phyloP scores from a whole-genome alignment of 2,329 filamentous ascomycete species.

The Myriangium duriaei region DNA sequence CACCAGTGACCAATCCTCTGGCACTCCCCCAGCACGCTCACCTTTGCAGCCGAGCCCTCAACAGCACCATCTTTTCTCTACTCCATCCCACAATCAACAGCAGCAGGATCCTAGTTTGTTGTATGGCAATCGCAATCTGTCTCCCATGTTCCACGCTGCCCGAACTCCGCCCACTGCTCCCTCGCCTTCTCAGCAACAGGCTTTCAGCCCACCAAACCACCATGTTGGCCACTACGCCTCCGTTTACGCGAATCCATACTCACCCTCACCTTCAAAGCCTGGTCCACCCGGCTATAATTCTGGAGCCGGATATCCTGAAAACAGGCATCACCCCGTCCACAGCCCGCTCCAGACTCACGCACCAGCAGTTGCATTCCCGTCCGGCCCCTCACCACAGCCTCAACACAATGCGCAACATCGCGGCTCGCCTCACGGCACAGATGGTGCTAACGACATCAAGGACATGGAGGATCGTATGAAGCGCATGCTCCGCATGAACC shows the following conservation, averaged over 20 bases:
- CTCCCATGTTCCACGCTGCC: constrained; percentile 36
- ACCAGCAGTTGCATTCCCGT: neutral
- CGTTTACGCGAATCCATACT: neutral
- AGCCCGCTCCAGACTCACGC: neutral
- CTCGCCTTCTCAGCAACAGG: constrained; percentile 14
- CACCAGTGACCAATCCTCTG: constrained; percentile 3
- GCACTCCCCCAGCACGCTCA: constrained; percentile 1
- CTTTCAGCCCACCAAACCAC: constrained; percentile 3
- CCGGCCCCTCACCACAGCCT: neutral
- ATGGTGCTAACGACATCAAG: neutral
- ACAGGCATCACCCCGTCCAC: neutral
- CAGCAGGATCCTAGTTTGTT: constrained; percentile 20
- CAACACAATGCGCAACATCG: neutral
- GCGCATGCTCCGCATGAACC: neutral
- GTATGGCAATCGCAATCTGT: constrained; percentile 37
- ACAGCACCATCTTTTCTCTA: constrained; percentile 14
- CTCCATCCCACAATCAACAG: constrained; percentile 15
- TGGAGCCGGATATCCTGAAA: neutral
- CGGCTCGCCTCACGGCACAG: neutral
- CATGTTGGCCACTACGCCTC: neutral
- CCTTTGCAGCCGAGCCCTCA: constrained; percentile 10
- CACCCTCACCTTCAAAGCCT: neutral
- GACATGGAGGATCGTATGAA: neutral
- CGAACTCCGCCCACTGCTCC: constrained; percentile 23
- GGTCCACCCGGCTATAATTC: neutral